Conservation (phyloP, 2,329 filamentous ascomycete species). For the Penicillium sp. region DNA sequence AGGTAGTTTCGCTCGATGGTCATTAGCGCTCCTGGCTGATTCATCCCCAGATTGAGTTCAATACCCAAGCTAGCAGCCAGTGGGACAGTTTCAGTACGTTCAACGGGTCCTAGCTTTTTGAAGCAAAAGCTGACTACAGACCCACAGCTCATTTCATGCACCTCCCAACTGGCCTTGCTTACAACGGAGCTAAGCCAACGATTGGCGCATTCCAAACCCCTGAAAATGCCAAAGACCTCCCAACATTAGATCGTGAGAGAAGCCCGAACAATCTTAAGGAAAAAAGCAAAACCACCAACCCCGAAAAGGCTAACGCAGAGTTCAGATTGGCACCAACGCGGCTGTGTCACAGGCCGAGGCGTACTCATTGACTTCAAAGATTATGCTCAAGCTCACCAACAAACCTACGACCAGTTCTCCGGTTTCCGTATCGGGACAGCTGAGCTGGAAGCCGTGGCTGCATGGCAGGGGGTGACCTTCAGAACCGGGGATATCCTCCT, state of each 20-base stretch:
- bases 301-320: constrained; percentile 10
- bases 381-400: constrained; percentile 55
- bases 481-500: constrained; percentile 22
- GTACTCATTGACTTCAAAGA: constrained; percentile 53
- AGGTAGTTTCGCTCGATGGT: constrained; percentile 22
- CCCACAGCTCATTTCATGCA: constrained; percentile 23
- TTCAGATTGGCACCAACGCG: constrained; percentile 41
- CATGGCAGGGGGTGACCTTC: constrained; percentile 19
- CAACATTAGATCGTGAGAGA: constrained; percentile 24
- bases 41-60: constrained; percentile 35
- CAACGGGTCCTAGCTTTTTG: constrained; percentile 8
- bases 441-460: constrained; percentile 22
- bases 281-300: no score
- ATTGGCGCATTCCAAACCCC: constrained; percentile 22
- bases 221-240: constrained; percentile 11
- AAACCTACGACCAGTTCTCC: constrained; percentile 56
- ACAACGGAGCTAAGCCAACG: constrained; percentile 32
- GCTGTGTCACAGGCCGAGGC: constrained; percentile 49
- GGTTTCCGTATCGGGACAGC: constrained; percentile 15
- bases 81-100: constrained; percentile 47
- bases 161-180: constrained; percentile 26
- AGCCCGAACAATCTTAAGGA: background rate
- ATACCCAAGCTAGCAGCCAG: constrained; percentile 47
- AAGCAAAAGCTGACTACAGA: background rate
- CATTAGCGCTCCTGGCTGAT: background rate